Percentiles rank a stretch among this genome's conserved stretches.
Evolutionary conservation across 2,329 filamentous ascomycete species (phyloP).

Genomic region (Talaromyces marneffei): DNA sequence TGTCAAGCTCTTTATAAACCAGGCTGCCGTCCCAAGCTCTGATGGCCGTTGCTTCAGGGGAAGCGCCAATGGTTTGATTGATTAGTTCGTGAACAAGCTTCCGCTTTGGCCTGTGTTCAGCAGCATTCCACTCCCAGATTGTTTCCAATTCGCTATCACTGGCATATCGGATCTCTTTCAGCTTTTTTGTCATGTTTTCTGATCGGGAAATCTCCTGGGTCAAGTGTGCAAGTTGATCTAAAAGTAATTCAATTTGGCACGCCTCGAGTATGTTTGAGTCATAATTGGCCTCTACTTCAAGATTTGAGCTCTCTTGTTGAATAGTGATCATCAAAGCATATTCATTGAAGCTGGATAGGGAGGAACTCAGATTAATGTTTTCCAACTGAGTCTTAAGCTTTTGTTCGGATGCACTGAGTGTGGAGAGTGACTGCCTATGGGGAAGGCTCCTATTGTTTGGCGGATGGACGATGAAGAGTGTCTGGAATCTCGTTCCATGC

Average conservation of each 20-base stretch:
- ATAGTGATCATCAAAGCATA: not conserved
- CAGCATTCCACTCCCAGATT: not conserved
- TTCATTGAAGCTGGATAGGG: not conserved
- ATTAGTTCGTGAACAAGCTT: not conserved
- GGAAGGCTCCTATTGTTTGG: not conserved
- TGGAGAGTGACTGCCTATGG: not conserved
- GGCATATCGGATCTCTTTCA: not conserved
- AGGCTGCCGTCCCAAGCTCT: not conserved
- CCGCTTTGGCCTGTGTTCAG: not conserved
- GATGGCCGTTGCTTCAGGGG: not conserved
- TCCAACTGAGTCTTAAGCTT: not conserved
- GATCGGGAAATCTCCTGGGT: not conserved
- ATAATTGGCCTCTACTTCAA: not conserved
- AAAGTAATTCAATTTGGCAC: not conserved
- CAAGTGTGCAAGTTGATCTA: not conserved
- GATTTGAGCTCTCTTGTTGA: not conserved
- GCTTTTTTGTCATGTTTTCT: not conserved
- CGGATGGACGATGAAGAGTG: not conserved
- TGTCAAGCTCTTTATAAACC: not conserved
- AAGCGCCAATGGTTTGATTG: not conserved
- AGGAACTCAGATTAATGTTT: not conserved
- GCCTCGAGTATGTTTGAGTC: not conserved
- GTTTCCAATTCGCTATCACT: not conserved
- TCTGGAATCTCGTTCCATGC: not conserved
- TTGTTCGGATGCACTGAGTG: not conserved